Evolutionary conservation across 768 basidiomycete species (phyloP).

Genomic region (Phylloporus sp.): DNA sequence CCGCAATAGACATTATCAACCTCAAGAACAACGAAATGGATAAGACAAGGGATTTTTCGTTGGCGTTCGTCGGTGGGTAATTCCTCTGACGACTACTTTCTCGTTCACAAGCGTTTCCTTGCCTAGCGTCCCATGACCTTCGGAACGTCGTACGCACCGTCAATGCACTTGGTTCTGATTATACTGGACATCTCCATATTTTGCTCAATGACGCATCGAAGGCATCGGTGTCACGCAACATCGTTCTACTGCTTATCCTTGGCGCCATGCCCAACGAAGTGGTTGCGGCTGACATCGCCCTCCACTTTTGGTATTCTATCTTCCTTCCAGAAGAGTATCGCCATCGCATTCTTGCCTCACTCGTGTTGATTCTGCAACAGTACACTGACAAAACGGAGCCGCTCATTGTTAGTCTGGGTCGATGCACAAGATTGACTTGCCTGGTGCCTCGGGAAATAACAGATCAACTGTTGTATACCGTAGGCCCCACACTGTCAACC

Average conservation of each 20-base stretch:
- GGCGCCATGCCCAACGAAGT: slow-evolving; percentile 28
- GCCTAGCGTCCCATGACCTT: slow-evolving; percentile 43
- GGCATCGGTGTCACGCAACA: slow-evolving; percentile 33
- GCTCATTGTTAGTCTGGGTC: slow-evolving; percentile 10
- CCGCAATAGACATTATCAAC: slow-evolving; percentile 30
- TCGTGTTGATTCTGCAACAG: slow-evolving; percentile 15
- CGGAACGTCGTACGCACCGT: slow-evolving; percentile 41
- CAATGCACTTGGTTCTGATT: slow-evolving; percentile 39
- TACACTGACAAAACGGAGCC: slow-evolving; percentile 11
- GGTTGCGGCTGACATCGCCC: slow-evolving; percentile 39
- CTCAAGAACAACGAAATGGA: slow-evolving; percentile 20
- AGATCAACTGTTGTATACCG: slow-evolving; percentile 28
- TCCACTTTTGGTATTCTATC: slow-evolving; percentile 47
- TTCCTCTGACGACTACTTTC: neutral
- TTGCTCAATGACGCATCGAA: slow-evolving; percentile 40
- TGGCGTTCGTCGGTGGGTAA: slow-evolving; percentile 21
- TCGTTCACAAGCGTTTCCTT: neutral
- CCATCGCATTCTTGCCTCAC: slow-evolving; percentile 14
- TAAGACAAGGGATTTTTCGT: slow-evolving; percentile 15
- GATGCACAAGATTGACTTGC: slow-evolving; percentile 18
- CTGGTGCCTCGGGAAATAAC: slow-evolving; percentile 22
- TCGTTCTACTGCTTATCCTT: slow-evolving; percentile 40
- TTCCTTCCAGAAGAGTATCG: slow-evolving; percentile 35
- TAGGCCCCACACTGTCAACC: slow-evolving; percentile 19
- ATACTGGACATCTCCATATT: slow-evolving; percentile 36